Evolutionary conservation across 2,329 filamentous ascomycete genomes (phyloP).

Genomic region (Chalaropsis ovoidea): DNA sequence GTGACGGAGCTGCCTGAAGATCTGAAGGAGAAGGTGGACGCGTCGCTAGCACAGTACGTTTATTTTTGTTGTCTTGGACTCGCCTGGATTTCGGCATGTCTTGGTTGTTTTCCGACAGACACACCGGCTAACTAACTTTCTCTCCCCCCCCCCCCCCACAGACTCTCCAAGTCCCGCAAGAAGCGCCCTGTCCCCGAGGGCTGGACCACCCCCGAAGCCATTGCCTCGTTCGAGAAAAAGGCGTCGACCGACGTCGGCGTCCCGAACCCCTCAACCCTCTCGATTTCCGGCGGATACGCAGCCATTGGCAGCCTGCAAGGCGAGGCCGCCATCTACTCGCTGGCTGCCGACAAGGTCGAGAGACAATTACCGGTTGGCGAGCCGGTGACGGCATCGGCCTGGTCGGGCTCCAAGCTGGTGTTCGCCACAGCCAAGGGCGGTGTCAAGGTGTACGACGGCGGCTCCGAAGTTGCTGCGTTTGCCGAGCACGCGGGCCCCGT

Average conservation of each 20-base stretch:
- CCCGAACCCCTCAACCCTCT: slow-evolving; percentile 41
- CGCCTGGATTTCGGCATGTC: not conserved
- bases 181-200: slow-evolving; percentile 77
- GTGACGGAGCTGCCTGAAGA: slow-evolving; percentile 62
- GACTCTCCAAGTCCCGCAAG: slow-evolving; percentile 76
- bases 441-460: slow-evolving; percentile 70
- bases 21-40: slow-evolving; percentile 63
- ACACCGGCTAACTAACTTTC: not conserved
- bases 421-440: slow-evolving; percentile 65
- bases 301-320: slow-evolving; percentile 68
- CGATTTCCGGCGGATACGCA: slow-evolving; percentile 51
- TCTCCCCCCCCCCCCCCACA: slow-evolving; percentile 34
- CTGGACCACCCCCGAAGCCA: slow-evolving; percentile 68
- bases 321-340: slow-evolving; percentile 62
- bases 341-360: slow-evolving; percentile 57
- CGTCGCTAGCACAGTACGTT: slow-evolving; percentile 67
- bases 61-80: not conserved
- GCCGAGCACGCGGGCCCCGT: slow-evolving; percentile 74
- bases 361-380: slow-evolving; percentile 56
- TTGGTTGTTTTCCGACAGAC: not conserved
- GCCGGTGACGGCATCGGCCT: slow-evolving; percentile 55
- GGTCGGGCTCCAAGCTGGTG: slow-evolving; percentile 58
- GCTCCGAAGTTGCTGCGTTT: slow-evolving; percentile 57
- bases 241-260: slow-evolving; percentile 41
- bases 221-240: slow-evolving; percentile 43